These are phyloP conservation scores for Taiwanofungus camphoratus DNA, from an alignment of 1,284 basidiomycete genomes.

Conservation along the genomic window DNA sequence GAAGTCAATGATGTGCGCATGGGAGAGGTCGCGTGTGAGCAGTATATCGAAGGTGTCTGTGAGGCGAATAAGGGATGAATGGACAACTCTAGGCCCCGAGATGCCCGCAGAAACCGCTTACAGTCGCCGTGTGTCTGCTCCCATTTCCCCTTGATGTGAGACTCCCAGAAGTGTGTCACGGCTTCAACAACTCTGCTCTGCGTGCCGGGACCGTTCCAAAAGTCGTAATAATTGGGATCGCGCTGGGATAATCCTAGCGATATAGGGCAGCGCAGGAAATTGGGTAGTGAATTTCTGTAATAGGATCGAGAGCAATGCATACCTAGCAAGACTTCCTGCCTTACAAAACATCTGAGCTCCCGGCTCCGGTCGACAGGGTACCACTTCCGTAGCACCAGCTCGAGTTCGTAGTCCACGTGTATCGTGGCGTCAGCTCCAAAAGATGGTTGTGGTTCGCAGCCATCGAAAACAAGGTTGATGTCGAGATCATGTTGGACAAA, in stretches of 20 bases:
- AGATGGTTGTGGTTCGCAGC: slow-evolving; percentile 32
- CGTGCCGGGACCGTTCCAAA: slow-evolving; percentile 61
- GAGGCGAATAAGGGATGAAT: not conserved
- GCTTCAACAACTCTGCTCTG: slow-evolving; percentile 49
- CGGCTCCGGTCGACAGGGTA: slow-evolving; percentile 79
- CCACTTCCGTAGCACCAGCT: slow-evolving; percentile 92
- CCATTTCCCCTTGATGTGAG: slow-evolving; percentile 59
- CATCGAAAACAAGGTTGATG: slow-evolving; percentile 54
- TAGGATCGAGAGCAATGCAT: slow-evolving; percentile 16
- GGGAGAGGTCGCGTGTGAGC: slow-evolving; percentile 71
- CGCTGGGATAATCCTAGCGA: slow-evolving; percentile 77
- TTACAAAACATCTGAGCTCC: slow-evolving; percentile 86
- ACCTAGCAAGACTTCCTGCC: slow-evolving; percentile 68
- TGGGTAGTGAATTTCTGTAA: not conserved
- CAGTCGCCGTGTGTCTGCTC: slow-evolving; percentile 53
- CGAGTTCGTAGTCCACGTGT: slow-evolving; percentile 53
- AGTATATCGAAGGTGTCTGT: slow-evolving; percentile 88
- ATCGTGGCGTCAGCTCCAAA: not conserved
- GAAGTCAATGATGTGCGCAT: slow-evolving; percentile 84
- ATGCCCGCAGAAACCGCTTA: slow-evolving; percentile 33
- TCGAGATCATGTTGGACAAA: slow-evolving; percentile 82
- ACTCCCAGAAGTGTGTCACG: slow-evolving; percentile 63
- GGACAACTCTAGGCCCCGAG: too few species aligned
- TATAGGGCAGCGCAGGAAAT: not conserved
- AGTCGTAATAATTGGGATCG: slow-evolving; percentile 89